These are phyloP conservation scores for Westerdykella ornata DNA, from an alignment of 2,329 filamentous ascomycete species.

Conservation along the genomic window DNA sequence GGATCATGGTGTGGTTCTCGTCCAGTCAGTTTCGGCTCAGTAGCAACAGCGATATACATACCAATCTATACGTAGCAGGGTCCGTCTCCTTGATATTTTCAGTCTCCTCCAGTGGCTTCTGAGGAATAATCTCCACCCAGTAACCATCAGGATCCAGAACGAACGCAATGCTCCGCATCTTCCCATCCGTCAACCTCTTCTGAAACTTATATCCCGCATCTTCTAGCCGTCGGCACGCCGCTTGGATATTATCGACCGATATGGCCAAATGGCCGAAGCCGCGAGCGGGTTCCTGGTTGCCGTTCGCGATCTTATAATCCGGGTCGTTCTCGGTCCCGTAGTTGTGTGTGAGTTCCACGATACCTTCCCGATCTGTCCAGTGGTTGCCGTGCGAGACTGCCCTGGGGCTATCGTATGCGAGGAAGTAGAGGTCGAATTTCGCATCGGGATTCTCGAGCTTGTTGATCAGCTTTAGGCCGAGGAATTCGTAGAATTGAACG, in stretches of 20 bases:
- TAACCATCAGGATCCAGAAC: slow-evolving; percentile 73
- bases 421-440: slow-evolving; percentile 94
- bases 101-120: slow-evolving; percentile 64
- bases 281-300: slow-evolving; percentile 86
- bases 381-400: slow-evolving; percentile 68
- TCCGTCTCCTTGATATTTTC: slow-evolving; percentile 69
- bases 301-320: slow-evolving; percentile 74
- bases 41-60: slow-evolving; percentile 25
- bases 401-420: slow-evolving; percentile 74
- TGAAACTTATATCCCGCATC: slow-evolving; percentile 89
- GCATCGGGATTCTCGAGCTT: slow-evolving; percentile 75
- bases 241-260: slow-evolving; percentile 62
- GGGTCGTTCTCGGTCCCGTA: slow-evolving; percentile 86
- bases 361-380: slow-evolving; percentile 76
- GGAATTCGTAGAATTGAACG: slow-evolving; percentile 90
- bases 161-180: slow-evolving; percentile 70
- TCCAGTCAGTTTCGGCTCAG: slow-evolving; percentile 40
- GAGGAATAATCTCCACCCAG: slow-evolving; percentile 71
- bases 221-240: slow-evolving; percentile 81
- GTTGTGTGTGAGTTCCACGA: slow-evolving; percentile 78
- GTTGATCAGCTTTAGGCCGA: slow-evolving; percentile 79
- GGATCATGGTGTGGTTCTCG: slow-evolving; percentile 88
- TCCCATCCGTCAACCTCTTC: slow-evolving; percentile 85
- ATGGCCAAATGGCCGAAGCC: slow-evolving; percentile 81
- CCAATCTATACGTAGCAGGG: slow-evolving; percentile 63